phyloP scores from a whole-genome alignment of 2,329 filamentous ascomycete species.

The Plectosphaerella cucumerina region DNA sequence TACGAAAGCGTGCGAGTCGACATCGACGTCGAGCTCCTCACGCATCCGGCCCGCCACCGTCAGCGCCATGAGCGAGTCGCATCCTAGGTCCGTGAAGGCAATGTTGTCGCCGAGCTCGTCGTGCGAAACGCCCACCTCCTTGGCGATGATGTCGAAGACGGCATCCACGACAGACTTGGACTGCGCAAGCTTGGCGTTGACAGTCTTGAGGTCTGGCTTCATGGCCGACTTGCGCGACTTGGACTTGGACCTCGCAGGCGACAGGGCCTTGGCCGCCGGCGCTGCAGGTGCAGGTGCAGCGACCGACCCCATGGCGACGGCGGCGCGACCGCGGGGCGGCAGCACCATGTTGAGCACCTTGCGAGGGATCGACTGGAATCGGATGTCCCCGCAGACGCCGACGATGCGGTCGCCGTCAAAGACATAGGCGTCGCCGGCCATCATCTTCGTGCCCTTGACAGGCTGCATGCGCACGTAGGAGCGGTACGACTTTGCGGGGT shows the following conservation, averaged over 20 bases:
- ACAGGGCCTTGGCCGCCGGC: slow-evolving; percentile 27
- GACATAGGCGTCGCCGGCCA: slow-evolving; percentile 50
- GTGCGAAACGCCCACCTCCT: slow-evolving; percentile 50
- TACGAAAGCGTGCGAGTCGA: slow-evolving; percentile 49
- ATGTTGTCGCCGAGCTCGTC: slow-evolving; percentile 54
- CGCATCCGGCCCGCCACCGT: slow-evolving; percentile 53
- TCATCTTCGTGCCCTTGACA: slow-evolving; percentile 44
- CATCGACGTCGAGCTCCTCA: slow-evolving; percentile 52
- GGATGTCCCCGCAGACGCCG: slow-evolving; percentile 49
- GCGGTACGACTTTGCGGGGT: slow-evolving; percentile 43
- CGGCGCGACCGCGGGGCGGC: slow-evolving; percentile 51
- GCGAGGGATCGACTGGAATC: slow-evolving; percentile 65
- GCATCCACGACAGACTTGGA: slow-evolving; percentile 34
- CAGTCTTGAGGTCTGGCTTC: slow-evolving; percentile 39
- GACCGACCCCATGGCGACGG: slow-evolving; percentile 16
- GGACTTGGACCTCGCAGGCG: slow-evolving; percentile 29
- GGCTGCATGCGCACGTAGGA: slow-evolving; percentile 57
- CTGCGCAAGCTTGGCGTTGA: slow-evolving; percentile 45
- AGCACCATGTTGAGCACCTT: slow-evolving; percentile 63
- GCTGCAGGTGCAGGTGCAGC: slow-evolving; percentile 23
- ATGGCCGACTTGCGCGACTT: slow-evolving; percentile 39
- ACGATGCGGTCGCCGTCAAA: slow-evolving; percentile 48
- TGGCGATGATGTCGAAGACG: slow-evolving; percentile 50
- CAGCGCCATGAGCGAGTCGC: slow-evolving; percentile 59
- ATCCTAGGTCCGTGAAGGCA: slow-evolving; percentile 52